Conservation (phyloP, 805 yeast genomes). For the Starmerella vitae region DNA sequence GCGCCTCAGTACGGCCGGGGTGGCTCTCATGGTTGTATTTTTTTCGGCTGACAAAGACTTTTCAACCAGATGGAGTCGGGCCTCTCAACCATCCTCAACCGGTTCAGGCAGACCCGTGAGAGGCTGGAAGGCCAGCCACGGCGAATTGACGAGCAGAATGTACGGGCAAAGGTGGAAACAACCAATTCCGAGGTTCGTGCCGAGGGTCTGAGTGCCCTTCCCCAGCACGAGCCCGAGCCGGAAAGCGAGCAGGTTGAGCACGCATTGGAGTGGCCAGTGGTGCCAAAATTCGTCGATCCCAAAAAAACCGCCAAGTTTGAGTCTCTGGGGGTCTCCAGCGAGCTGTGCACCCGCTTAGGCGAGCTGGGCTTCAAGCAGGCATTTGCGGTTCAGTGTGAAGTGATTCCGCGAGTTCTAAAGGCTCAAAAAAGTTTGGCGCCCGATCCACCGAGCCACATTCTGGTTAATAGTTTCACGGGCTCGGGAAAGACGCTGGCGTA, state of each 20-base stretch:
- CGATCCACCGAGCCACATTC: constrained; percentile 39
- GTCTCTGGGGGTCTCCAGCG: constrained; percentile 34
- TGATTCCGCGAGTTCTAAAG: constrained; percentile 43
- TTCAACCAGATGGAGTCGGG: no score
- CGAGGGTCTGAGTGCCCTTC: constrained; percentile 50
- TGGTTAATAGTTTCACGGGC: constrained; percentile 91
- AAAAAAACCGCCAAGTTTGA: constrained; percentile 35
- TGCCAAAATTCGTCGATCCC: constrained; percentile 46
- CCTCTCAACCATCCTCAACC: constrained; percentile 11
- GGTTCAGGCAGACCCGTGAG: constrained; percentile 16
- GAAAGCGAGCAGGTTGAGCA: constrained; percentile 21
- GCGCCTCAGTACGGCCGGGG: constrained; percentile 27
- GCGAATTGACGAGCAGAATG: constrained; percentile 17
- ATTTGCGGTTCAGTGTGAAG: constrained; percentile 64
- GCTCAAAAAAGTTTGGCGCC: constrained; percentile 27
- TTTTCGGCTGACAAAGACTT: no score
- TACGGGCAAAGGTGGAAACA: no score
- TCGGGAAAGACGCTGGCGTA: constrained; percentile 92
- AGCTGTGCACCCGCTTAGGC: constrained; percentile 36
- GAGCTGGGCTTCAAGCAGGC: constrained; percentile 40
- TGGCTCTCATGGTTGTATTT: constrained; percentile 26
- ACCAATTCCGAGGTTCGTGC: no score
- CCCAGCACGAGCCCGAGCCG: constrained; percentile 51
- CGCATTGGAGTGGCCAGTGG: constrained; percentile 48
- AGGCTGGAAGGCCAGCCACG: background rate